Evolutionary conservation across 192 early-diverging fungal species (phyloP), one percentile per base, ranked within the genome.

Genomic region (Coemansia aciculifera): DNA sequence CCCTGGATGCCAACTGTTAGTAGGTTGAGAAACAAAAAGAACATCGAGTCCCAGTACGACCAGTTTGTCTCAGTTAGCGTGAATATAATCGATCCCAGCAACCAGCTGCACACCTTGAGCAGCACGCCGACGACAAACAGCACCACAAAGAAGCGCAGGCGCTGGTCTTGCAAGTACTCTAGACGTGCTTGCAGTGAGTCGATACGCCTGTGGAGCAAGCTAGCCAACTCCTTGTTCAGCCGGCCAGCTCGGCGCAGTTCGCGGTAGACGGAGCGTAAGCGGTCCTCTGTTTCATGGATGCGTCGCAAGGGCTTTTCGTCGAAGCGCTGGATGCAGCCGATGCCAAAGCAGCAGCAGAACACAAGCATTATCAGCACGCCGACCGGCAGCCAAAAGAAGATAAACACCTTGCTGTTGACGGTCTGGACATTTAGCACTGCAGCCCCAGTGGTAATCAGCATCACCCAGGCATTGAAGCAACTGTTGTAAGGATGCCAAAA

Each of bases 341-440:
- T 43, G 61, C 67, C 81, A 65, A 84, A 76, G 73, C 77, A 76
- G 64, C 69, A 72, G 51, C 73, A 75, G 42, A 67, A 84, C 23
- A 73, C 74, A 63, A 84, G 73, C 77, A 84, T 79, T n/a, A 84
- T 48, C 29, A 79, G 68, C 63, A 79, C 39, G 37, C 81, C 81
- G 44, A 78, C 62, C n/a, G 81, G 81, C 27, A 84, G 73, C 81
- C 81, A 84, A 69, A 84, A 84, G 42, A 84, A 74, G 7, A 79
- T 66, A 49, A 84, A 84, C 10, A 79, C 62, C 59, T 75, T 72
- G 70, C 81, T 84, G 64, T 73, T 79, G 39, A 62, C 54, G 2
- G 81, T 84, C 27, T 52, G 24, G 27, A 67, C 64, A 44, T 66
- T 62, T 29, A 76, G 63, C 17, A 69, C 74, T 7, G 77, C 71